phyloP scores from a whole-genome alignment of 2,329 filamentous ascomycete genomes.

The Trichoderma semiorbis region DNA sequence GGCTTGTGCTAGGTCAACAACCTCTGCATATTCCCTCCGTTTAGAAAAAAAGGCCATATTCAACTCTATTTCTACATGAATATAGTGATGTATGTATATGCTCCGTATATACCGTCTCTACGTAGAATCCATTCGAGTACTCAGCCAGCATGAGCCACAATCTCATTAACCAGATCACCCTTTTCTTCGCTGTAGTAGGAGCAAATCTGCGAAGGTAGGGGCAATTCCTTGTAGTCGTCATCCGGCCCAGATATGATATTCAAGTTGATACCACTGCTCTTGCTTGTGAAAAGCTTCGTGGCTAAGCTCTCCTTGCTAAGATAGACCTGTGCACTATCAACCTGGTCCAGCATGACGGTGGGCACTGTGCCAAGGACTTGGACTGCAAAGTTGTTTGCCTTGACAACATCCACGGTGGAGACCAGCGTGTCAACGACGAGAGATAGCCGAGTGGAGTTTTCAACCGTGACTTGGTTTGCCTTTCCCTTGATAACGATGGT shows the following conservation, averaged over 20 bases:
- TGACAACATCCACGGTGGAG: slow-evolving; percentile 90
- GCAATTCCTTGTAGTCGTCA: slow-evolving; percentile 82
- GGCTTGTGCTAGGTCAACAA: not conserved
- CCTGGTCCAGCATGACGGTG: slow-evolving; percentile 86
- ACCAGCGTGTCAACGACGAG: slow-evolving; percentile 87
- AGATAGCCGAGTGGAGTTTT: slow-evolving; percentile 81
- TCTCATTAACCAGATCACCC: slow-evolving; percentile 81
- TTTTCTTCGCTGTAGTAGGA: slow-evolving; percentile 66
- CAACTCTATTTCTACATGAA: slow-evolving; percentile 10
- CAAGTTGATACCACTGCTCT: slow-evolving; percentile 82
- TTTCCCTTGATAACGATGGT: slow-evolving; percentile 89
- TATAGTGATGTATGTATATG: slow-evolving; percentile 3
- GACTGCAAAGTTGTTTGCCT: slow-evolving; percentile 90
- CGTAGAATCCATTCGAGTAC: not conserved
- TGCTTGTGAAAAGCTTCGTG: slow-evolving; percentile 86
- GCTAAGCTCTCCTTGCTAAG: slow-evolving; percentile 73
- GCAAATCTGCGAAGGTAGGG: slow-evolving; percentile 86
- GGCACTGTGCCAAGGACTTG: slow-evolving; percentile 84
- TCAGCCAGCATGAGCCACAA: slow-evolving; percentile 89
- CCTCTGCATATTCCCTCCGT: not conserved
- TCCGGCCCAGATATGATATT: slow-evolving; percentile 69
- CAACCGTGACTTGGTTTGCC: slow-evolving; percentile 92
- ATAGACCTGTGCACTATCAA: slow-evolving; percentile 86
- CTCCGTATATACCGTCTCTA: slow-evolving; percentile 4
- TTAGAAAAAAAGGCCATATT: slow-evolving; percentile 6